Conservation (phyloP, 352 stramenopile genomes). For the Plasmopara viticola region DNA sequence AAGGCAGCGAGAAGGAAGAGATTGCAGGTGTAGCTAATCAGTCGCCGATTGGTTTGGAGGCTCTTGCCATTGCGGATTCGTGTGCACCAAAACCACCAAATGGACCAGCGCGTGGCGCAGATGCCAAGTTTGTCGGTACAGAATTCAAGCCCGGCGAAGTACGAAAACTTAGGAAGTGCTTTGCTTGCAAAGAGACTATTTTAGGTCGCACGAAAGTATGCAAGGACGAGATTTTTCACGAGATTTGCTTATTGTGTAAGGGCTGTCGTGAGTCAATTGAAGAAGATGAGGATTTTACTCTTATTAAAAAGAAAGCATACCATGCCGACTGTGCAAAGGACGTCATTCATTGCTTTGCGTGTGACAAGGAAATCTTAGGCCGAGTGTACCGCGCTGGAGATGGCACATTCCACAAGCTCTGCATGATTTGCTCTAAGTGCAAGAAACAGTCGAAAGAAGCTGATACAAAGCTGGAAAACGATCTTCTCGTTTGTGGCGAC, state of each 20-base stretch:
- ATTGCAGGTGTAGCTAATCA: slow-evolving; percentile 34
- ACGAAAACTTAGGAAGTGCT: slow-evolving; percentile 69
- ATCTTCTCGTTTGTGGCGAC: slow-evolving; percentile 47
- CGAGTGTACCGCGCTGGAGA: slow-evolving; percentile 63
- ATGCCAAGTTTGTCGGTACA: slow-evolving; percentile 52
- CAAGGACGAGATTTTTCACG: slow-evolving; percentile 78
- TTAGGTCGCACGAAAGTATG: slow-evolving; percentile 68
- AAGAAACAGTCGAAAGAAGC: slow-evolving; percentile 61
- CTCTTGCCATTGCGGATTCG: slow-evolving; percentile 22
- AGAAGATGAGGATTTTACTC: slow-evolving; percentile 67
- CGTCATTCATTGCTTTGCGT: slow-evolving; percentile 58
- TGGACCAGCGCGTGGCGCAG: slow-evolving; percentile 32
- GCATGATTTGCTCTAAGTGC: slow-evolving; percentile 70
- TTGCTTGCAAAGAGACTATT: slow-evolving; percentile 79
- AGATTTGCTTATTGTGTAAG: slow-evolving; percentile 75
- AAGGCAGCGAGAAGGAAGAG: slow-evolving; percentile 14
- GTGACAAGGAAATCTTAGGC: slow-evolving; percentile 80
- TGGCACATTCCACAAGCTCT: slow-evolving; percentile 67
- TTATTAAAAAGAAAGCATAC: slow-evolving; percentile 82
- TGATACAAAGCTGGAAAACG: slow-evolving; percentile 44
- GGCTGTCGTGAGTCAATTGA: slow-evolving; percentile 71
- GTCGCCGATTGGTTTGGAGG: slow-evolving; percentile 32
- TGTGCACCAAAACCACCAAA: slow-evolving; percentile 31
- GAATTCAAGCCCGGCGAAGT: slow-evolving; percentile 61
- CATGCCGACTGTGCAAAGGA: slow-evolving; percentile 68